Percentiles rank a stretch among this genome's conserved stretches.
These are phyloP conservation scores for Diplodia mutila DNA, from an alignment of 2,329 filamentous ascomycete species.

Conservation along the genomic window DNA sequence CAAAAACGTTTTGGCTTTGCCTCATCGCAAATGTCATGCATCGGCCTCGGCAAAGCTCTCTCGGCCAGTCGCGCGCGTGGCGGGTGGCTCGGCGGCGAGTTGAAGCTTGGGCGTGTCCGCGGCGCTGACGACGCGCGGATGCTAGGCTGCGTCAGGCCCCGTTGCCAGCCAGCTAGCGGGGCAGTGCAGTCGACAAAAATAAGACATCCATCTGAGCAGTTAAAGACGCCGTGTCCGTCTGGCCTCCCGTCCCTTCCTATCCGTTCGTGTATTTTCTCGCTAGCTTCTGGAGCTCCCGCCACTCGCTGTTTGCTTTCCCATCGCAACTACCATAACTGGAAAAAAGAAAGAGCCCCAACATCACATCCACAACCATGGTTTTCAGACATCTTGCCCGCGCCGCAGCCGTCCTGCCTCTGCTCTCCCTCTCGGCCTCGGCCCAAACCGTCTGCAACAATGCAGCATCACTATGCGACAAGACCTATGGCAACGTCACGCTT, in stretches of 20 bases:
- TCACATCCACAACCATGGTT: not conserved
- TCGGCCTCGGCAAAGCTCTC: not conserved
- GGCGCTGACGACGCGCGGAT: slow-evolving; percentile 15
- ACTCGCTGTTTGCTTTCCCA: slow-evolving; percentile 1
- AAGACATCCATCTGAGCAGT: not conserved
- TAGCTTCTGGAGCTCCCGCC: not conserved
- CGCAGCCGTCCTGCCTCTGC: slow-evolving; percentile 9
- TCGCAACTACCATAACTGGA: too few species aligned
- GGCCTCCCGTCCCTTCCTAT: not conserved
- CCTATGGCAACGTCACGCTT: slow-evolving; percentile 72
- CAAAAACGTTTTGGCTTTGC: not conserved
- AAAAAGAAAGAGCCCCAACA: not conserved
- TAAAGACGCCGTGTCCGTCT: not conserved
- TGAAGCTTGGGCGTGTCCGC: not conserved
- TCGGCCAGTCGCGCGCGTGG: not conserved
- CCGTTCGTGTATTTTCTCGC: not conserved
- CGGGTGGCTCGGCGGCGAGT: not conserved
- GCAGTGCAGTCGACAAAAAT: slow-evolving; percentile 18
- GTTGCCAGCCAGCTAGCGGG: not conserved
- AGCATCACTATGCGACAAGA: slow-evolving; percentile 66
- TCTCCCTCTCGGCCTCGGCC: slow-evolving; percentile 7
- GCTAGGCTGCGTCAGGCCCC: slow-evolving; percentile 11
- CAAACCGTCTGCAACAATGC: slow-evolving; percentile 72
- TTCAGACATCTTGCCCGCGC: slow-evolving; percentile 22
- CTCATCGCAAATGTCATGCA: not conserved